These are phyloP conservation scores for Pezicula radicicola DNA, from an alignment of 2,329 filamentous ascomycete genomes.

Conservation along the genomic window DNA sequence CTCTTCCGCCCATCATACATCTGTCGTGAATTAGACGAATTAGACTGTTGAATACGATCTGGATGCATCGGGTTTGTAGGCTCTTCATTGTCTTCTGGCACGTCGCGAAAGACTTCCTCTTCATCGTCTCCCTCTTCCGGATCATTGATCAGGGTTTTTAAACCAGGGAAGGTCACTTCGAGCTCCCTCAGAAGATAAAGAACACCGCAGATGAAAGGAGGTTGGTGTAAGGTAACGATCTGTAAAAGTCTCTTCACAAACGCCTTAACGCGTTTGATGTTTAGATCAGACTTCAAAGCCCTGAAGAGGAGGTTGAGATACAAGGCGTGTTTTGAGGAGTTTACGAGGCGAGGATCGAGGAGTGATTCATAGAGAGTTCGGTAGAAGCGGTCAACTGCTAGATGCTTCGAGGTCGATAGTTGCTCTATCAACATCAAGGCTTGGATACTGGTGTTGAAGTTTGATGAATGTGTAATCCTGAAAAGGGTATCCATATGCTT, in stretches of 20 bases:
- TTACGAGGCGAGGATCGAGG: conserved; percentile 81
- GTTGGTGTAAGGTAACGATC: conserved; percentile 82
- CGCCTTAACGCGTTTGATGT: conserved; percentile 87
- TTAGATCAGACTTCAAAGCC: conserved; percentile 85
- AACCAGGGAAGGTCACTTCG: conserved; percentile 72
- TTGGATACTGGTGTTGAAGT: conserved; percentile 98
- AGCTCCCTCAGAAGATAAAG: conserved; percentile 85
- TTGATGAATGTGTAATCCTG: conserved; percentile 93
- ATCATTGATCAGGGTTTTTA: conserved; percentile 75
- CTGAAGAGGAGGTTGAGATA: conserved; percentile 92
- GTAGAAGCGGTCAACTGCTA: conserved; percentile 89
- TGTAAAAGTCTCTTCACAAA: conserved; percentile 94
- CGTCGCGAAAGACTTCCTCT: conserved; percentile 55
- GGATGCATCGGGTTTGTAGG: conserved; percentile 17
- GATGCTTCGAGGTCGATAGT: conserved; percentile 74
- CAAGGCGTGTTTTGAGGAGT: conserved; percentile 90
- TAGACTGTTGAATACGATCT: conserved; percentile 2
- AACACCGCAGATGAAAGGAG: conserved; percentile 89
- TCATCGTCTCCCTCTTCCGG: conserved; percentile 74
- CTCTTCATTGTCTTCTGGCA: conserved; percentile 50
- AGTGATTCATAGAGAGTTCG: conserved; percentile 93
- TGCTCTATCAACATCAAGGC: conserved; percentile 94
- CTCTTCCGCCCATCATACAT: conserved; percentile 87
- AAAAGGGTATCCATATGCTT: conserved; percentile 92
- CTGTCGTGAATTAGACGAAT: conserved; percentile 7